Evolutionary conservation across 116 monocot species (phyloP).

Genomic region (Papilionanthe hybrid): DNA sequence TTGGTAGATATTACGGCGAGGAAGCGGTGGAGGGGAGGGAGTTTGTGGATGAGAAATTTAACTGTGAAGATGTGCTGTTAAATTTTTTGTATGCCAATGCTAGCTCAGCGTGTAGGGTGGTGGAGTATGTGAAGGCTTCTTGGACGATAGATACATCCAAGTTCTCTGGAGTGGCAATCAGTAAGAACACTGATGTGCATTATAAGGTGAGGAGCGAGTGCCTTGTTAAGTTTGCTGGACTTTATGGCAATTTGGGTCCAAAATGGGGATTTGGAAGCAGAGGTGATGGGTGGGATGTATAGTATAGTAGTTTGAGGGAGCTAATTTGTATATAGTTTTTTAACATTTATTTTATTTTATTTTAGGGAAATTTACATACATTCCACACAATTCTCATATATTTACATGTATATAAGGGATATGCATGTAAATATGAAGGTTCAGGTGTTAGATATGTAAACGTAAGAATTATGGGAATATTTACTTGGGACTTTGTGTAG

Average conservation of each 20-base stretch:
- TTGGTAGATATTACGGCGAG: slow-evolving; percentile 67
- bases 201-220: slow-evolving; percentile 63
- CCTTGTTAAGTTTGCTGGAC: slow-evolving; percentile 43
- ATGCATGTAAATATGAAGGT: too few relatives aligned
- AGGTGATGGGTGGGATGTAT: too few relatives aligned
- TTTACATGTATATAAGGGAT: too few relatives aligned
- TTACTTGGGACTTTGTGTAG: too few relatives aligned
- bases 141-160: slow-evolving; percentile 82
- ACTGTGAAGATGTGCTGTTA: slow-evolving; percentile 84
- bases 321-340: too few relatives aligned
- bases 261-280: too few relatives aligned
- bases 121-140: slow-evolving; percentile 79
- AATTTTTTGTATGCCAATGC: slow-evolving; percentile 68
- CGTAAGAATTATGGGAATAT: too few relatives aligned
- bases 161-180: slow-evolving; percentile 70
- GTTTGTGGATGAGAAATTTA: slow-evolving; percentile 50
- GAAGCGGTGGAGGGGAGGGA: slow-evolving; percentile 52
- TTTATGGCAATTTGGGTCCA: slow-evolving; percentile 9
- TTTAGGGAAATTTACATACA: too few relatives aligned
- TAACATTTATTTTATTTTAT: too few relatives aligned
- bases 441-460: too few relatives aligned
- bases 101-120: slow-evolving; percentile 26
- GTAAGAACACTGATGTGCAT: slow-evolving; percentile 49
- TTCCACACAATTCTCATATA: too few relatives aligned
- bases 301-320: too few relatives aligned